Evolutionary conservation across 495 filamentous ascomycete species (phyloP), one percentile per base, ranked within the genome.

Genomic region (Neurospora africana): DNA sequence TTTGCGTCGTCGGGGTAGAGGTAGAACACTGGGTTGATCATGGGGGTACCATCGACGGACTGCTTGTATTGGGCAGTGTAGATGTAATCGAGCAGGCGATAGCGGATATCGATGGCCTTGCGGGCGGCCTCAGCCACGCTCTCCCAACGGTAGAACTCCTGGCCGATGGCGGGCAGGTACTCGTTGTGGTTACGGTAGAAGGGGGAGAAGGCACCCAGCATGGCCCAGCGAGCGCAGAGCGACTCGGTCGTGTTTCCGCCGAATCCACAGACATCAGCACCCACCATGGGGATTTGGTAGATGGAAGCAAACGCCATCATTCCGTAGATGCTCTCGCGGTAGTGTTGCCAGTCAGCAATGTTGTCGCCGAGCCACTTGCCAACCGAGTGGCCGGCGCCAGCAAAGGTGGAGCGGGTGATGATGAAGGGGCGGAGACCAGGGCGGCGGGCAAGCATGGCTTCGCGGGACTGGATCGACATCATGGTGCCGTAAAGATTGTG

Each of bases 291-390:
- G 3, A 97, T 80, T 77, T 96, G 93, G 86, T 91, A 96, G 75
- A 96, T 87, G 4, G 91, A 85, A 0, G 89, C 89, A 75, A 95
- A 97, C 19, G 89, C 86, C 36, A 96, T 81, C 80, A 92, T 86
- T 72, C 87, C 86, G 4, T 87, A 78, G 75, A 97, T 93, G 21
- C 87, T 89, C 35, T 84, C 81, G 5, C 89, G 87, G 81, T 94
- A 95, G 65, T 92, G 84, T 23, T 85, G 81, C 93, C 93, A 97
- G 39, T 85, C 79, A 40, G 89, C 88, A 17, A 89, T 58, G 78
- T 97, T 97, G 82, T 97, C 93, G 9, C 93, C 93, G 1, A 95
- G 88, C 93, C 93, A 97, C 75, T 97, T 91, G 6, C 92, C 93
- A 19, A 95, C 92, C 36, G 91, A 85, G 53, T 83, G 79, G 9